phyloP scores from a whole-genome alignment of 1,284 basidiomycete species.

The Grifola frondosa region DNA sequence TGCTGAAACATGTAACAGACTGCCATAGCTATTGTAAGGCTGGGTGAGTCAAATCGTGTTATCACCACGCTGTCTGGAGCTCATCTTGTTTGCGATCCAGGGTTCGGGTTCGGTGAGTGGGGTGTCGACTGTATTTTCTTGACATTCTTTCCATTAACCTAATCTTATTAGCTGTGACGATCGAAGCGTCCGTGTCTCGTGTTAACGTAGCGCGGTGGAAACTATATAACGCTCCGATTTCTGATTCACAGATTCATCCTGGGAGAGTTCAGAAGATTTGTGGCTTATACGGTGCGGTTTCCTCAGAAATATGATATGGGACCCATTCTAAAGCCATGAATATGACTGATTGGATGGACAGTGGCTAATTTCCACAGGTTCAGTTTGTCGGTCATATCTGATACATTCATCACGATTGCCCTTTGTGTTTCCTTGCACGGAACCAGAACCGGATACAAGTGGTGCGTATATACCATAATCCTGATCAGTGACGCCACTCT shows the following conservation, averaged over 20 bases:
- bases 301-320: too few species aligned
- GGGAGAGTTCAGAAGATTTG: neutral
- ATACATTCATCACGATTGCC: constrained; percentile 1
- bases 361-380: too few species aligned
- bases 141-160: neutral
- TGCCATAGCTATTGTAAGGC: neutral
- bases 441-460: constrained; percentile 12
- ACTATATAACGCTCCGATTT: neutral
- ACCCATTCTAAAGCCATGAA: too few species aligned
- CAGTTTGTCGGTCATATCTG: constrained; percentile 2
- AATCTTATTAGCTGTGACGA: constrained; percentile 3
- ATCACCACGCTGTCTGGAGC: neutral
- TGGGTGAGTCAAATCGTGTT: neutral
- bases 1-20: neutral
- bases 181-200: constrained; percentile 6
- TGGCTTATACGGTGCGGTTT: too few species aligned
- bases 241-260: neutral
- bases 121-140: neutral
- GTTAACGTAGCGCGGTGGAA: too few species aligned
- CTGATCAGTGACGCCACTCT: too few species aligned
- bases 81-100: neutral
- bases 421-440: constrained; percentile 5
- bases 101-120: constrained; percentile 6
- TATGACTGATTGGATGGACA: too few species aligned
- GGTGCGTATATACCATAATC: constrained; percentile 2